Evolutionary conservation across 2,329 filamentous ascomycete genomes (phyloP).

Genomic region (Fusarium goolgardi): DNA sequence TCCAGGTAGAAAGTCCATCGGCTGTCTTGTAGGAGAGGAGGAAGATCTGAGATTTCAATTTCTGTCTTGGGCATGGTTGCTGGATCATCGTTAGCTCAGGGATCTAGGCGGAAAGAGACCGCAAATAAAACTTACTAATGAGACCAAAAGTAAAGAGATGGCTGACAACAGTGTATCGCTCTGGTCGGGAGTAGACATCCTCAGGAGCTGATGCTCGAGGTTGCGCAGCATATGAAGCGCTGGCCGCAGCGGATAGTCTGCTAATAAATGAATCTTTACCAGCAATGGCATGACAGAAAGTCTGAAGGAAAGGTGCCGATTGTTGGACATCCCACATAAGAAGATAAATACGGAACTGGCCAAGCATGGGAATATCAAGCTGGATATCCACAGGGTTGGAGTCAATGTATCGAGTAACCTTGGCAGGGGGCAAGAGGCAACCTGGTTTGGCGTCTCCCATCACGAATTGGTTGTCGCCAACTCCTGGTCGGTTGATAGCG

Average conservation of each 20-base stretch:
- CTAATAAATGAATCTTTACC: slow-evolving; percentile 66
- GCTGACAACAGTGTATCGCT: slow-evolving; percentile 75
- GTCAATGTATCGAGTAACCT: slow-evolving; percentile 79
- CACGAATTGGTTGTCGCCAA: slow-evolving; percentile 53
- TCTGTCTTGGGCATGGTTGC: slow-evolving; percentile 70
- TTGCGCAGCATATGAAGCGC: slow-evolving; percentile 70
- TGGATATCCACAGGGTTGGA: slow-evolving; percentile 82
- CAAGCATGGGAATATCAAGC: slow-evolving; percentile 80
- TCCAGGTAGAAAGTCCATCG: slow-evolving; percentile 80
- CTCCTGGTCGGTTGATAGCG: slow-evolving; percentile 58
- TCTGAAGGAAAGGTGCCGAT: slow-evolving; percentile 67
- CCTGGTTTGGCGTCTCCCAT: slow-evolving; percentile 65
- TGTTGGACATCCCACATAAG: slow-evolving; percentile 72
- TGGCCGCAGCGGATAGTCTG: slow-evolving; percentile 68
- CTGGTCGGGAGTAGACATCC: slow-evolving; percentile 74
- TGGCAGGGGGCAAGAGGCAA: slow-evolving; percentile 72
- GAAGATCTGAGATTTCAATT: slow-evolving; percentile 75
- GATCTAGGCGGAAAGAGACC: not conserved
- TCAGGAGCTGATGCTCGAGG: slow-evolving; percentile 67
- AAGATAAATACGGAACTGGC: slow-evolving; percentile 81
- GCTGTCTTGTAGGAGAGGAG: slow-evolving; percentile 70
- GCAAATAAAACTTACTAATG: slow-evolving; percentile 65
- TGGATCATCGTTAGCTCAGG: slow-evolving; percentile 43
- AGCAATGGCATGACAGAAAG: slow-evolving; percentile 67
- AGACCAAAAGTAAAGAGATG: slow-evolving; percentile 76